These are phyloP conservation scores for Lachancea quebecensis DNA, from an alignment of 805 yeast genomes.

Conservation along the genomic window DNA sequence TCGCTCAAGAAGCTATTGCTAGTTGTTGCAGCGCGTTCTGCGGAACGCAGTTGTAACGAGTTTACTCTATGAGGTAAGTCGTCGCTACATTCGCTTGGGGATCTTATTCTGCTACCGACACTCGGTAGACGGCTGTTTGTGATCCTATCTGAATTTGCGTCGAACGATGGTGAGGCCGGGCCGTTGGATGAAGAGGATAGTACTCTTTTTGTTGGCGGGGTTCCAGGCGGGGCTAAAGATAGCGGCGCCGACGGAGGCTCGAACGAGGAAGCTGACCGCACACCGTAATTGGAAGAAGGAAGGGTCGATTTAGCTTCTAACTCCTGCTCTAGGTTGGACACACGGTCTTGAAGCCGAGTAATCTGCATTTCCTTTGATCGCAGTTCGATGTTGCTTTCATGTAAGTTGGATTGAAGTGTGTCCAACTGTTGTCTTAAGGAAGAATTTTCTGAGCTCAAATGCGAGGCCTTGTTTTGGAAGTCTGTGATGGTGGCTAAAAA, in stretches of 20 bases:
- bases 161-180: conserved; percentile 6
- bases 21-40: background rate
- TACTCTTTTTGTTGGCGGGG: conserved; percentile 5
- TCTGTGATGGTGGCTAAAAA: conserved; percentile 27
- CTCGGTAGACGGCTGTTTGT: conserved; percentile 2
- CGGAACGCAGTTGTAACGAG: conserved; percentile 17
- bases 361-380: conserved; percentile 20
- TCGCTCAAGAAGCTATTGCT: conserved; percentile 40
- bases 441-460: conserved; percentile 45
- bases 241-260: conserved; percentile 5
- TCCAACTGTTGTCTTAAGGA: conserved; percentile 30
- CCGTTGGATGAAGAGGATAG: conserved; percentile 4
- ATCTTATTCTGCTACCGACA: conserved; percentile 32
- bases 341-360: conserved; percentile 18
- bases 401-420: conserved; percentile 14
- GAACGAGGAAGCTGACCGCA: conserved; percentile 15
- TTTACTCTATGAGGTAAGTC: conserved; percentile 28
- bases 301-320: conserved; percentile 4
- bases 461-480: conserved; percentile 27
- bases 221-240: conserved; percentile 3
- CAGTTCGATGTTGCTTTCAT: conserved; percentile 18
- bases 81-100: conserved; percentile 28
- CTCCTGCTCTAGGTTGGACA: conserved; percentile 14
- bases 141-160: background rate
- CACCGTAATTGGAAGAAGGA: conserved; percentile 15